phyloP scores from a whole-genome alignment of 2,329 filamentous ascomycete species.

The Trichoderma atroviride region DNA sequence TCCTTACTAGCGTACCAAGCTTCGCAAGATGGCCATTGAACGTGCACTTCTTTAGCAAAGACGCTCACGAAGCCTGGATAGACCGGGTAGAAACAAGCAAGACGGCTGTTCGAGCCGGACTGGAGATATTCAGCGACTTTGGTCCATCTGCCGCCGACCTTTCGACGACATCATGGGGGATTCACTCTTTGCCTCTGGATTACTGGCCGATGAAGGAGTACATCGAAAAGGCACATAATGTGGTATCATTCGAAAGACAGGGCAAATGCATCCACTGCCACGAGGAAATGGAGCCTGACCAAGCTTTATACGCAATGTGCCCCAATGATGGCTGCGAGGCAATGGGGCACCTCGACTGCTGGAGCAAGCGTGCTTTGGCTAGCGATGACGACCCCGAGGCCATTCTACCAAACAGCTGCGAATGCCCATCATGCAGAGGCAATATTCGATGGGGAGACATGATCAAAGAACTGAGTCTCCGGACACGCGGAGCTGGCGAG shows the following conservation, averaged over 20 bases:
- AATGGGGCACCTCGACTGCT: conserved; percentile 63
- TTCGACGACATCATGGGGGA: conserved; percentile 45
- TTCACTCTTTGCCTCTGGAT: conserved; percentile 58
- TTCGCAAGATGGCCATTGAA: conserved; percentile 83
- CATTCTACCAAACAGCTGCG: conserved; percentile 68
- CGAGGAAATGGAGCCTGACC: conserved; percentile 47
- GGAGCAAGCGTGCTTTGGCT: conserved; percentile 56
- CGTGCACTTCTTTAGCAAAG: conserved; percentile 74
- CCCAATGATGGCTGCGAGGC: conserved; percentile 56
- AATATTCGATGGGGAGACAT: conserved; percentile 72
- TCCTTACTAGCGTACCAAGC: conserved; percentile 76
- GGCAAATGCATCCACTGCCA: conserved; percentile 58
- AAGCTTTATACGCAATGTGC: conserved; percentile 61
- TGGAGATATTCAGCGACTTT: conserved; percentile 63
- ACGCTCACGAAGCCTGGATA: conserved; percentile 71
- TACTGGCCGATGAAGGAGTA: conserved; percentile 57
- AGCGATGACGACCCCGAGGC: conserved; percentile 40
- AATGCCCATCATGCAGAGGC: conserved; percentile 70
- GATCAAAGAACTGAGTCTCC: conserved; percentile 79
- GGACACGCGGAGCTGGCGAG: conserved; percentile 70
- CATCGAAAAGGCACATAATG: conserved; percentile 56
- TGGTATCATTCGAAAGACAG: conserved; percentile 59
- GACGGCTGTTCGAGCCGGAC: conserved; percentile 49
- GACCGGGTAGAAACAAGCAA: conserved; percentile 55
- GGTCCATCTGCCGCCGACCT: conserved; percentile 32